Base-by-base conservation (phyloP, 106 monocot genomes). In the Platanthera zijinensis region DNA sequence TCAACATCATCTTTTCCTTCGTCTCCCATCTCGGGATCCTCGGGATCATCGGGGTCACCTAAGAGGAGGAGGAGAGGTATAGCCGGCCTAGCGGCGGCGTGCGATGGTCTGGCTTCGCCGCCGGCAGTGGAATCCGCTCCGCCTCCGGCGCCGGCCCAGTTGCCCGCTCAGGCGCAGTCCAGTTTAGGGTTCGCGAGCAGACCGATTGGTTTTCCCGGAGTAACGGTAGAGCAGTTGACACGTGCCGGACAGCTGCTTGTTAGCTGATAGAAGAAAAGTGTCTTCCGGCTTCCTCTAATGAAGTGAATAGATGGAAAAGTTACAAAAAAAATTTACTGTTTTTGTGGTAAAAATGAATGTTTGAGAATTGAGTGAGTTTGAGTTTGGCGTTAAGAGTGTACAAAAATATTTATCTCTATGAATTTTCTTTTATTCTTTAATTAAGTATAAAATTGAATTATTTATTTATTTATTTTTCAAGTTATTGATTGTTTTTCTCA, bases 11-110 rank as follows among this genome's bases (percentile, higher is more conserved):
- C 72, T 45, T 17, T 48, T 49, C 63, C n/a, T 17, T 46, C 22
- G 12, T 74, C 67, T 22, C 52, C 19, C 9, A 48, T 50, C 52
- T 73, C 52, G 3, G 19, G 19, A 30, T 51, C 73, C 1, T 15
- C 50, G n/a, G 18, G 15, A 13, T 80, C 80, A 13, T 15, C 21
- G n/a, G 18, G 15, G 7, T 80, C 80, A 21, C 49, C 66, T 8
- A 80, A 80, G 62, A 50, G 74, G 67, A 64, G 74, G 59, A 80
- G 50, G 53, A 74, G 66, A 59, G 73, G 51, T n/a, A 47, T 32
- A 17, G 25, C 25, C 25, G 25, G 25, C 25, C 25, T 25, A 25
- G 45, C 74, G 2, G 32, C 39, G 11, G 45, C 45, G 69, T 8
- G 61, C 1, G 12, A 21, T 18, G 48, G 12, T 4, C 45, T 5